These are phyloP conservation scores for Clavaria fumosa DNA, from an alignment of 768 basidiomycete genomes.

Conservation along the genomic window DNA sequence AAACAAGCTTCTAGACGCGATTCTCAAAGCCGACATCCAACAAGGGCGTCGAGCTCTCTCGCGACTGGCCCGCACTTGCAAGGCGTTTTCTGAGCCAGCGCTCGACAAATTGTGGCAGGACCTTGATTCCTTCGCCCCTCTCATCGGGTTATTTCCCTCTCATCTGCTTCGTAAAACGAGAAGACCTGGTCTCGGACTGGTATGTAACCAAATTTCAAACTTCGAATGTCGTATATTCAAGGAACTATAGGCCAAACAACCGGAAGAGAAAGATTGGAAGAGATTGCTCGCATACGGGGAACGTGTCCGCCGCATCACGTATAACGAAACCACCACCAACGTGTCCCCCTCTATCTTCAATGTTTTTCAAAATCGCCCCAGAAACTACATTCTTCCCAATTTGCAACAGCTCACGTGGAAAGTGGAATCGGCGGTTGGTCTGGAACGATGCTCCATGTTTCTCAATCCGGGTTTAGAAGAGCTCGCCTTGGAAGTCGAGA, in stretches of 20 bases:
- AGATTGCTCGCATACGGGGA: constrained; percentile 49
- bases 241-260: constrained; percentile 33
- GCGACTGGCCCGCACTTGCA: constrained; percentile 61
- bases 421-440: constrained; percentile 46
- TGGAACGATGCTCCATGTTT: constrained; percentile 53
- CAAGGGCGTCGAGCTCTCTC: constrained; percentile 54
- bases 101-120: constrained; percentile 63
- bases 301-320: constrained; percentile 52
- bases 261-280: constrained; percentile 57
- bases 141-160: constrained; percentile 57
- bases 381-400: constrained; percentile 50
- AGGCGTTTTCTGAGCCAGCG: constrained; percentile 57
- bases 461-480: constrained; percentile 45
- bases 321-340: constrained; percentile 51
- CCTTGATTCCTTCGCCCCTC: constrained; percentile 56
- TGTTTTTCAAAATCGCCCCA: constrained; percentile 45
- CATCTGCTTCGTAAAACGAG: constrained; percentile 52
- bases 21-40: constrained; percentile 37
- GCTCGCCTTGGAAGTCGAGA: constrained; percentile 47
- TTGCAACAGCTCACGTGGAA: constrained; percentile 60
- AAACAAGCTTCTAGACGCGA: constrained; percentile 31
- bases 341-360: constrained; percentile 52
- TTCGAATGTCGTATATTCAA: not conserved
- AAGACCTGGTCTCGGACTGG: constrained; percentile 64
- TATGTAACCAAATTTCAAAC: constrained; percentile 24